Percentiles rank a stretch among this genome's conserved stretches.
Conservation (phyloP, 2,329 filamentous ascomycete genomes). For the Cryphonectria nitschkei region DNA sequence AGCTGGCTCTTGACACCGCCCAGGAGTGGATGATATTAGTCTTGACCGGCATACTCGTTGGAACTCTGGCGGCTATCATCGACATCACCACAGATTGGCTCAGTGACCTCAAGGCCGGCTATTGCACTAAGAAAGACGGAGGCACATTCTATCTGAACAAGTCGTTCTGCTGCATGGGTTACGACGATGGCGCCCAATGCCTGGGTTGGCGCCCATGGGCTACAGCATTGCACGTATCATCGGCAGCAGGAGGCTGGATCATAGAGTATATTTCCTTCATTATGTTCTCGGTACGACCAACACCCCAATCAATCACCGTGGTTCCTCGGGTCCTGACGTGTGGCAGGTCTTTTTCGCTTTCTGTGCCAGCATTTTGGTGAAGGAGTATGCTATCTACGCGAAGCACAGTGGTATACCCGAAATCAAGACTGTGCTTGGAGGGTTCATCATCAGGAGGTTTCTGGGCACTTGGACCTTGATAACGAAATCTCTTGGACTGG, state of each 20-base stretch:
- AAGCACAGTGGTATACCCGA: conserved; percentile 96
- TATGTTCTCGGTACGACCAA: conserved; percentile 71
- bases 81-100: conserved; percentile 93
- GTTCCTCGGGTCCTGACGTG: conserved; percentile 29
- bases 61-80: conserved; percentile 83
- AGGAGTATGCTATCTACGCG: conserved; percentile 83
- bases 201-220: conserved; percentile 88
- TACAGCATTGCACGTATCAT: conserved; percentile 68
- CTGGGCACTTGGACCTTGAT: conserved; percentile 85
- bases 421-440: conserved; percentile 94
- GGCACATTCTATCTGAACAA: conserved; percentile 91
- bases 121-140: conserved; percentile 78
- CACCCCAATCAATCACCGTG: no score
- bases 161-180: conserved; percentile 90
- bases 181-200: conserved; percentile 81
- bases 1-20: conserved; percentile 77
- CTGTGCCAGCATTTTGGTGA: conserved; percentile 77
- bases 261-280: conserved; percentile 88
- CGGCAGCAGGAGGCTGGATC: conserved; percentile 73
- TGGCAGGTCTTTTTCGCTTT: conserved; percentile 74
- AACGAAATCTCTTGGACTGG: conserved; percentile 87
- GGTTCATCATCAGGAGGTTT: conserved; percentile 88
- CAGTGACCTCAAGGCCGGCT: conserved; percentile 87
- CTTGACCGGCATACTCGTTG: conserved; percentile 81
- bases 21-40: conserved; percentile 93